These are phyloP conservation scores for Ciborinia camelliae DNA, from an alignment of 2,329 filamentous ascomycete genomes.

Conservation along the genomic window DNA sequence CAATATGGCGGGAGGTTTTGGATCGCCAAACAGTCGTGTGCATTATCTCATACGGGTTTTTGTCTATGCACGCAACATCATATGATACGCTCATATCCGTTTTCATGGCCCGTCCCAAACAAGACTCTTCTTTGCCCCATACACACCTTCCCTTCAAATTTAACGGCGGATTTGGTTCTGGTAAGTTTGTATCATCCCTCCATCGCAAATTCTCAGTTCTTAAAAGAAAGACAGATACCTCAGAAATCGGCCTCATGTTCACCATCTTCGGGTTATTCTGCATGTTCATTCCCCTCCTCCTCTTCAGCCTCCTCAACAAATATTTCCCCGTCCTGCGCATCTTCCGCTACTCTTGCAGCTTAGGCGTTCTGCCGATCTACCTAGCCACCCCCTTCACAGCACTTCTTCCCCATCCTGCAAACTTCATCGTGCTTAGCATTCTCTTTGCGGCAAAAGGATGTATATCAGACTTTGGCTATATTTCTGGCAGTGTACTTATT, in stretches of 20 bases:
- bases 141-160: conserved; percentile 4
- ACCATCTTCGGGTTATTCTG: conserved; percentile 6
- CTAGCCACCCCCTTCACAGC: conserved; percentile 1
- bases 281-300: conserved; percentile 4
- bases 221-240: neutral
- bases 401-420: neutral
- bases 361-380: conserved; percentile 6
- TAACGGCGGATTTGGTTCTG: conserved; percentile 3
- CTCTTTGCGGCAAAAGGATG: conserved; percentile 1
- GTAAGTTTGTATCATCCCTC: neutral
- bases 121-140: neutral
- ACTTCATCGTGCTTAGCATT: neutral
- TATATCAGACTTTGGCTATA: conserved; percentile 4
- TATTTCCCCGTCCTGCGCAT: neutral
- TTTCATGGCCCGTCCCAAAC: neutral
- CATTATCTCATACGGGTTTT: neutral
- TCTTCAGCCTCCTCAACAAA: neutral
- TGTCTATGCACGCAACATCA: neutral
- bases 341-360: neutral
- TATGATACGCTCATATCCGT: conserved; percentile 6
- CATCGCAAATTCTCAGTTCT: neutral
- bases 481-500: neutral
- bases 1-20: neutral
- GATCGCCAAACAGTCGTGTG: conserved; percentile 7
- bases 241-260: conserved; percentile 13